Evolutionary conservation across 768 basidiomycete species (phyloP).

Genomic region (button mushroom (Agaricus bisporus)): DNA sequence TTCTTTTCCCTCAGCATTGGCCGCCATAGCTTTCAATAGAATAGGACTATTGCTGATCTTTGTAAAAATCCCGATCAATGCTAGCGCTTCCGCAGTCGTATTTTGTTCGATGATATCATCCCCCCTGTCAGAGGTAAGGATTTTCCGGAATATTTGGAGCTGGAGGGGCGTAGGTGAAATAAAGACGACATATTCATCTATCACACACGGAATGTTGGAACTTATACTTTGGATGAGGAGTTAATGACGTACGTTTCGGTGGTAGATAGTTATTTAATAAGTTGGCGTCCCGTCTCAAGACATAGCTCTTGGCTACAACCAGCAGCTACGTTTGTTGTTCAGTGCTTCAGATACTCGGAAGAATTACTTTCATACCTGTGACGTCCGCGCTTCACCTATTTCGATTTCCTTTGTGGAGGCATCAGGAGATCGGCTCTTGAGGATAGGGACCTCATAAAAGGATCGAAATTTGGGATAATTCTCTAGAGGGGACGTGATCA

Average conservation of each 20-base stretch:
- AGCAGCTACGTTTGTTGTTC: conserved; percentile 42
- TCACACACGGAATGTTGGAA: neutral
- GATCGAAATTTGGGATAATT: conserved; percentile 71
- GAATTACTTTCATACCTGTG: conserved; percentile 46
- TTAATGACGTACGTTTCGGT: conserved; percentile 67
- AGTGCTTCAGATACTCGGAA: neutral
- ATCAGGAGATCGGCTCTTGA: conserved; percentile 77
- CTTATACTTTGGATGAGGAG: neutral
- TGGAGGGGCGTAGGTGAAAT: conserved; percentile 84
- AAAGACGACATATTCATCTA: conserved; percentile 99
- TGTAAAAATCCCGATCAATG: conserved; percentile 71
- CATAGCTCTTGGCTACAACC: conserved; percentile 77
- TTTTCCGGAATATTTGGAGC: conserved; percentile 65
- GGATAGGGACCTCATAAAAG: conserved; percentile 83
- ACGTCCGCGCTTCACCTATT: conserved; percentile 68
- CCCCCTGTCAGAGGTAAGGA: conserved; percentile 68
- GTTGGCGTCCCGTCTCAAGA: conserved; percentile 81
- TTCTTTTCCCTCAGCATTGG: conserved; percentile 44
- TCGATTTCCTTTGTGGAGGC: conserved; percentile 68
- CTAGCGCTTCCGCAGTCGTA: conserved; percentile 71
- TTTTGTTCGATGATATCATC: conserved; percentile 57
- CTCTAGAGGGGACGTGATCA: conserved; percentile 34
- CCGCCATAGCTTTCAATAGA: conserved; percentile 72
- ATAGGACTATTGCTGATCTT: conserved; percentile 94
- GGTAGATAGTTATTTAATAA: conserved; percentile 82